Evolutionary conservation across 2,329 filamentous ascomycete genomes (phyloP).

Genomic region (Trichophyton mentagrophytes): DNA sequence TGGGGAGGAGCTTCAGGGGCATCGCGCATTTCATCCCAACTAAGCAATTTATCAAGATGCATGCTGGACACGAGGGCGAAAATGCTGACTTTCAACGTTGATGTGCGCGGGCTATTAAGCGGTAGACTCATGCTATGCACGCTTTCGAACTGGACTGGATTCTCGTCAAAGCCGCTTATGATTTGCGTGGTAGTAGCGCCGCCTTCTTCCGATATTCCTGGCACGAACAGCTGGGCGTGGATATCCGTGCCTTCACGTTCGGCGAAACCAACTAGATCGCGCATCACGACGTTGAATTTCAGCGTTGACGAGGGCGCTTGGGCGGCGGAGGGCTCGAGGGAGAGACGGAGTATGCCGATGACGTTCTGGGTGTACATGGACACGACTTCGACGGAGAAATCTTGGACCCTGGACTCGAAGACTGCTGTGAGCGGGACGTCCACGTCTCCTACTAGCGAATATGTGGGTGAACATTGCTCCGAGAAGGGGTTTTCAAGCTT

Average conservation of each 20-base stretch:
- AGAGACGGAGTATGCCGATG: conserved; percentile 79
- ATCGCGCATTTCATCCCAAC: conserved; percentile 98
- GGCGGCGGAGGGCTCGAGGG: conserved; percentile 84
- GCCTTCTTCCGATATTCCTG: conserved; percentile 66
- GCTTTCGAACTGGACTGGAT: conserved; percentile 85
- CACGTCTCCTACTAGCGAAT: conserved; percentile 81
- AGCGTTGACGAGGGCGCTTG: conserved; percentile 82
- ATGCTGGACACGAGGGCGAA: conserved; percentile 84
- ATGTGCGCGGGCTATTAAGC: conserved; percentile 59
- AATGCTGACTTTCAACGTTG: conserved; percentile 71
- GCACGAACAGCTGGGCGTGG: conserved; percentile 92
- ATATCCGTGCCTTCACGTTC: conserved; percentile 92
- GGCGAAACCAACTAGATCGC: conserved; percentile 84
- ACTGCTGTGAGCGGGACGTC: conserved; percentile 87
- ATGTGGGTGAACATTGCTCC: conserved; percentile 81
- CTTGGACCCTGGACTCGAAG: conserved; percentile 87
- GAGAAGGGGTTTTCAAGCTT: conserved; percentile 86
- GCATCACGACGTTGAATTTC: conserved; percentile 98
- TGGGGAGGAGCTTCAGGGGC: conserved; percentile 44
- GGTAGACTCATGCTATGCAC: conserved; percentile 96
- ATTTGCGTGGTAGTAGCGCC: conserved; percentile 87
- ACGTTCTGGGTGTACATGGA: conserved; percentile 87
- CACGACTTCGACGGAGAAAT: conserved; percentile 79
- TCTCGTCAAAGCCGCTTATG: conserved; percentile 87
- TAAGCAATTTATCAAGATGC: conserved; percentile 92